A percentile compares a stretch with the other conserved stretches of the same genome.
phyloP scores from a whole-genome alignment of 1,284 basidiomycete species.

The Cutaneotrichosporon sp. region DNA sequence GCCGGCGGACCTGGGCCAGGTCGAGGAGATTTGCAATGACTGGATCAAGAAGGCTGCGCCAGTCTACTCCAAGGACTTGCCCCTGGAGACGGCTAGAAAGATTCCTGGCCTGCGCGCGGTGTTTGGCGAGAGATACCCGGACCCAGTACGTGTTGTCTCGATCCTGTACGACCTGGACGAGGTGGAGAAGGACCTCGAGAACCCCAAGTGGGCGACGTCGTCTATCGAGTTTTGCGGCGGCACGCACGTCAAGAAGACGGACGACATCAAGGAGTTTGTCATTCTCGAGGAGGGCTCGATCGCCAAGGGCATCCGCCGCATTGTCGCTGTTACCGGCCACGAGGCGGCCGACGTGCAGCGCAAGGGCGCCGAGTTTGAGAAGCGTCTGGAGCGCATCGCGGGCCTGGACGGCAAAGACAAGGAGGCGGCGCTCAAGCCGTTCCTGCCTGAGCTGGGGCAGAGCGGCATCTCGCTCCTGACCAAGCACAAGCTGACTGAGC shows the following conservation, averaged over 20 bases:
- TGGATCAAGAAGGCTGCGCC: slow-evolving; percentile 87
- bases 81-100: slow-evolving; percentile 72
- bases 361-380: slow-evolving; percentile 61
- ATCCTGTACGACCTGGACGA: slow-evolving; percentile 83
- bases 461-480: slow-evolving; percentile 79
- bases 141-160: slow-evolving; percentile 91
- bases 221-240: slow-evolving; percentile 98
- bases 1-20: slow-evolving; percentile 67
- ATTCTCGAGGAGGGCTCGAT: slow-evolving; percentile 95
- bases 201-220: slow-evolving; percentile 82
- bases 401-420: slow-evolving; percentile 68
- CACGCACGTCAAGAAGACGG: slow-evolving; percentile 94
- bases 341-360: slow-evolving; percentile 80
- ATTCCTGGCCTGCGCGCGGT: slow-evolving; percentile 93
- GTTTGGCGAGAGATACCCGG: slow-evolving; percentile 96
- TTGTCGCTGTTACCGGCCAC: slow-evolving; percentile 90
- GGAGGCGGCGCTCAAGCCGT: slow-evolving; percentile 76
- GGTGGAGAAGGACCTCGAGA: slow-evolving; percentile 75
- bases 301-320: slow-evolving; percentile 92
- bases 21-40: slow-evolving; percentile 76
- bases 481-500: slow-evolving; percentile 76
- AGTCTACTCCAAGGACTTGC: slow-evolving; percentile 82
- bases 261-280: slow-evolving; percentile 92
- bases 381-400: slow-evolving; percentile 64
- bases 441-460: slow-evolving; percentile 81